Percentiles rank a stretch among this genome's conserved stretches.
Evolutionary conservation across 2,329 filamentous ascomycete genomes (phyloP).

Genomic region (Neurospora crassa): DNA sequence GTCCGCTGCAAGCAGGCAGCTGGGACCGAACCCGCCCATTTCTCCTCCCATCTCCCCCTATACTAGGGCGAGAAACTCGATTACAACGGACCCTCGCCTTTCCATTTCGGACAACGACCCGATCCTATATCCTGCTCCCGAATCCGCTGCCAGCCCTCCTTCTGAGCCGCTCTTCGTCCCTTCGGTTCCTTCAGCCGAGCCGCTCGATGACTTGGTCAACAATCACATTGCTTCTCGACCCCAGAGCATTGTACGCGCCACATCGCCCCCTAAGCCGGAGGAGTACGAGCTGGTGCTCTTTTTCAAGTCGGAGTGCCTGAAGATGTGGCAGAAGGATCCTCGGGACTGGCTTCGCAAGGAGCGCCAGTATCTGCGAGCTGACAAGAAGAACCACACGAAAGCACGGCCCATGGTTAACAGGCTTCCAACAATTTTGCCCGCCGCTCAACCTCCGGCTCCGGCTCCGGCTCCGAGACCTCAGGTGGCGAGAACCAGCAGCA

Average conservation of each 20-base stretch:
- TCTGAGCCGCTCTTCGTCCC: conserved; percentile 41
- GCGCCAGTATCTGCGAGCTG: conserved; percentile 37
- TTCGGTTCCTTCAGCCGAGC: conserved; percentile 27
- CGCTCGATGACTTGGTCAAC: conserved; percentile 38
- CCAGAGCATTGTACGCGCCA: conserved; percentile 30
- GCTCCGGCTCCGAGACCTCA: conserved; percentile 21
- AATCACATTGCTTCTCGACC: conserved; percentile 38
- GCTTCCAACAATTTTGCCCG: conserved; percentile 32
- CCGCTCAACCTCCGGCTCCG: conserved; percentile 23
- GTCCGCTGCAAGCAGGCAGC: conserved; percentile 23
- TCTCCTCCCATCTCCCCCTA: conserved; percentile 52
- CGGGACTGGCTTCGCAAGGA: conserved; percentile 41
- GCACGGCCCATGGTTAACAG: conserved; percentile 25
- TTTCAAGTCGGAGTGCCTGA: conserved; percentile 44
- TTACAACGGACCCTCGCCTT: conserved; percentile 18
- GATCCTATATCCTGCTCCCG: conserved; percentile 45
- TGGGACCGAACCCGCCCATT: conserved; percentile 32
- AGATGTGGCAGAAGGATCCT: conserved; percentile 33
- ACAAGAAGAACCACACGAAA: conserved; percentile 33
- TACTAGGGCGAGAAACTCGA: conserved; percentile 29
- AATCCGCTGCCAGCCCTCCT: conserved; percentile 30
- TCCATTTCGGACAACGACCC: conserved; percentile 36
- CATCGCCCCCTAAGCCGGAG: conserved; percentile 38
- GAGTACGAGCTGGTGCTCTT: conserved; percentile 45
- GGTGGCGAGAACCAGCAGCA: conserved; percentile 10